Conservation (phyloP, 2,329 filamentous ascomycete species). For the Pezizomycotina sp. region DNA sequence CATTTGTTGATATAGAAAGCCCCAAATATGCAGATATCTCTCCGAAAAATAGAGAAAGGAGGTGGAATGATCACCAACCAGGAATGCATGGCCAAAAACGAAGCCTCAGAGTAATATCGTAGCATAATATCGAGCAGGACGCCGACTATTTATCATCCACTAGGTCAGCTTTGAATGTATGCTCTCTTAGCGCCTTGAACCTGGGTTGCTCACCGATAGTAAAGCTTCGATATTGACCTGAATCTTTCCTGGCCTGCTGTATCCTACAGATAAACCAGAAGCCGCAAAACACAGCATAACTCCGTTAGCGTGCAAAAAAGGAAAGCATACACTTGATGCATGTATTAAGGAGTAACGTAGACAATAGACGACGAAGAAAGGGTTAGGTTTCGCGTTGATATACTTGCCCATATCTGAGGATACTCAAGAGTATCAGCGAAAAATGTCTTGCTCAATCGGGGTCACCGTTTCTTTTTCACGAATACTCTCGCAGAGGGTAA, state of each 20-base stretch:
- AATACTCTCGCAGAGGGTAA: not conserved
- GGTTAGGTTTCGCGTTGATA: conserved; percentile 12
- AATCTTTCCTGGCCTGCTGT: conserved; percentile 82
- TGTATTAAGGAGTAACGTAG: not conserved
- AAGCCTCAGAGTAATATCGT: conserved; percentile 24
- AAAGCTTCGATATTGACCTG: conserved; percentile 80
- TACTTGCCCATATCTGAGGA: not conserved
- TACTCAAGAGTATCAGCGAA: not conserved
- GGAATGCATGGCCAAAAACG: conserved; percentile 25
- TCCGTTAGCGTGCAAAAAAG: no score
- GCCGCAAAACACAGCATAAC: not conserved
- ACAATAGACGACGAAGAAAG: not conserved
- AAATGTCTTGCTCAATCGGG: not conserved
- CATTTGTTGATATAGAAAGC: conserved; percentile 3
- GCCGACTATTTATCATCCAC: no score
- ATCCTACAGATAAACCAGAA: conserved; percentile 17
- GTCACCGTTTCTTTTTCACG: not conserved
- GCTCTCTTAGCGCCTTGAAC: not conserved
- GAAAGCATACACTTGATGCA: not conserved
- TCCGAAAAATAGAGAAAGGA: not conserved
- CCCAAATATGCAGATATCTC: not conserved
- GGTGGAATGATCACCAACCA: conserved; percentile 19
- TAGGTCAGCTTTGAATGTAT: no score
- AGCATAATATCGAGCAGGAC: conserved; percentile 23
- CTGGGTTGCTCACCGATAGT: conserved; percentile 65